Evolutionary conservation across 257 asterid genomes (phyloP), one percentile per base, ranked within the genome.

Genomic region (Scutellaria minor): DNA sequence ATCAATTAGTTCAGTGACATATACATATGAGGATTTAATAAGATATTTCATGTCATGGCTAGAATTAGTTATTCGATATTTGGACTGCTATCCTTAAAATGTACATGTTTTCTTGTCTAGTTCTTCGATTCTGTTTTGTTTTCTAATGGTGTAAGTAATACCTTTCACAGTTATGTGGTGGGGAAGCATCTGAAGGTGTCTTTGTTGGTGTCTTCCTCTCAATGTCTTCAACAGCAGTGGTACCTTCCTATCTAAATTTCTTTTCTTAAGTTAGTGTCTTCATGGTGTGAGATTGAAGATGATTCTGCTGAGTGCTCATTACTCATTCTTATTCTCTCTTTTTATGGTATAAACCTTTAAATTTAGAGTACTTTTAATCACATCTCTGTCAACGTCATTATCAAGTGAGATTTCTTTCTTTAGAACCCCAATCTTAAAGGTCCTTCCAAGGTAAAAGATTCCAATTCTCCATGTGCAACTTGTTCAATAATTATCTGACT

Each of bases 161-260:
- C 18, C 64, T 75, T 76, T 75, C 74, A 76, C 86, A 91, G 97
- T 82, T 91, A 74, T 91, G 95, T 44, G 96, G 96, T 47, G 96
- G 97, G 39, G 83, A 82, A 81, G 82, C 88, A 84, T 89, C 97
- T 67, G 97, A 91, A 80, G 97, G 96, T 77, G 82, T 91, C 77
- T 91, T 91, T 87, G 93, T 91, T 76, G 97, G 96, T 56, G 97
- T 88, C 51, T 89, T 89, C 84, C 85, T 91, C 80, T 87, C 96
- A 71, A 89, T 91, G 97, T 91, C 97, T 74, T 91, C 96, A 15
- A 89, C 97, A n/a, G 92, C 96, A 57, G 96, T 91, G 94, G 97
- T 90, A 85, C 39, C 51, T 31, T 42, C 70, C 63, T 35, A 47
- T 65, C 66, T 71, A 44, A 11, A 77, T 58, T 74, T 51, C 71